Conservation (phyloP, 352 stramenopile species). For the Blastocystis hominis region DNA sequence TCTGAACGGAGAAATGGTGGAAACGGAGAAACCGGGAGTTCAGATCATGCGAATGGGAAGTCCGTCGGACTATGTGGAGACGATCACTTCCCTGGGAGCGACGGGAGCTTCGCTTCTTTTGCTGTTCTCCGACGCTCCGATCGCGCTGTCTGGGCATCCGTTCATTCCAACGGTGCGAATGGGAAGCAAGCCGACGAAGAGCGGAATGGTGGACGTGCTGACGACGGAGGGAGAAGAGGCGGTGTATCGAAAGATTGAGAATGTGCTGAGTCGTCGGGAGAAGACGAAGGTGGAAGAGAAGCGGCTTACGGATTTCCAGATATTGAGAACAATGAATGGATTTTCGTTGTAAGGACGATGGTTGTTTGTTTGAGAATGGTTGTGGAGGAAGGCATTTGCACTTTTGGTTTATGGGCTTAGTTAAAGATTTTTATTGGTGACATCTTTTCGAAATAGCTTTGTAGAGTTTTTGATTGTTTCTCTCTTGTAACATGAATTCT, state of each 20-base stretch:
- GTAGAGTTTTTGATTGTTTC: too few relatives aligned
- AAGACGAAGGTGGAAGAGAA: conserved; percentile 17
- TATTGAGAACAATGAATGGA: not conserved
- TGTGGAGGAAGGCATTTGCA: too few relatives aligned
- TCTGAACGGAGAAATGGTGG: not conserved
- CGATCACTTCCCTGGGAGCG: conserved; percentile 26
- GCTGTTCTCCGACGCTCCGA: not conserved
- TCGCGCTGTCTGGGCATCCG: conserved; percentile 34
- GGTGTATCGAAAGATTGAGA: not conserved
- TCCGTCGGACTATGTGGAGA: conserved; percentile 36
- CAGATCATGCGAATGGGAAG: conserved; percentile 49
- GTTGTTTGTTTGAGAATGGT: conserved; percentile 31
- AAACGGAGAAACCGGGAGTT: not conserved
- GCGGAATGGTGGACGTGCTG: not conserved
- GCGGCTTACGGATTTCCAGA: conserved; percentile 18
- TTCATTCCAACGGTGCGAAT: conserved; percentile 33
- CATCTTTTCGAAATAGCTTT: too few relatives aligned
- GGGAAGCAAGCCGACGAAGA: not conserved
- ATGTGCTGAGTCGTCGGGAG: not conserved
- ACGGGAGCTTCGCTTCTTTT: not conserved
- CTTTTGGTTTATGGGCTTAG: too few relatives aligned
- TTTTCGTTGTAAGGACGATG: conserved; percentile 31
- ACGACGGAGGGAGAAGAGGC: not conserved
- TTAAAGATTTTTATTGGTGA: too few relatives aligned
- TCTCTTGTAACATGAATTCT: too few relatives aligned